Evolutionary conservation across 805 yeast genomes (phyloP).

Genomic region (Saccharomyces jurei): DNA sequence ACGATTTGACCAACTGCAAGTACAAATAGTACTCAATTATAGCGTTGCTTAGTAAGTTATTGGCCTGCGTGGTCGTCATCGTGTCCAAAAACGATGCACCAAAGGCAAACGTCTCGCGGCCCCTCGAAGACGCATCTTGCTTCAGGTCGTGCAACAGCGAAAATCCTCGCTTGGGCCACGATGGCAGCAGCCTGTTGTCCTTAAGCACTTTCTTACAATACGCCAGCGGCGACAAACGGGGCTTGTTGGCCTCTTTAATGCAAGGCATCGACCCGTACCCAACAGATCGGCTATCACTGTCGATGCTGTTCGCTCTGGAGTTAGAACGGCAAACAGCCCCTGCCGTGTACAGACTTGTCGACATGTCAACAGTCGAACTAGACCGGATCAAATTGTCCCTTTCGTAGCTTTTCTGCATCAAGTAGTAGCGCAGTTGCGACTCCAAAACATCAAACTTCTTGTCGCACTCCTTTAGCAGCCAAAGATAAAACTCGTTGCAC

Average conservation of each 20-base stretch:
- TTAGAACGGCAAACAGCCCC: neutral
- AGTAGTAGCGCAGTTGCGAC: slow-evolving; percentile 18
- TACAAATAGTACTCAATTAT: slow-evolving; percentile 26
- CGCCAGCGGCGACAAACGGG: neutral
- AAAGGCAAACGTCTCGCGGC: neutral
- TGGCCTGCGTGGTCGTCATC: slow-evolving; percentile 5
- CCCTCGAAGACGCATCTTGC: neutral
- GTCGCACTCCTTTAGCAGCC: slow-evolving; percentile 23
- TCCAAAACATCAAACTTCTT: slow-evolving; percentile 19
- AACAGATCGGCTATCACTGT: neutral
- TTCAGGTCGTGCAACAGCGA: neutral
- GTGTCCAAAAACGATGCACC: neutral
- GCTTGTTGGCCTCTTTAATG: neutral
- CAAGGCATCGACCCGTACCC: neutral
- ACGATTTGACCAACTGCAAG: slow-evolving; percentile 33
- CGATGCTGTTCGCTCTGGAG: neutral
- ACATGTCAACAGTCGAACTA: neutral
- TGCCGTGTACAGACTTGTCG: neutral
- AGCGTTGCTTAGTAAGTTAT: slow-evolving; percentile 21
- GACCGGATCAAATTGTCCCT: neutral
- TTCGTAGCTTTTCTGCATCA: slow-evolving; percentile 7
- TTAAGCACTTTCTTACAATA: slow-evolving; percentile 5
- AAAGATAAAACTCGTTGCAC: slow-evolving; percentile 28
- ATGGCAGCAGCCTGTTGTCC: slow-evolving; percentile 23
- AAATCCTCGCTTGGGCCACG: slow-evolving; percentile 21